These are phyloP conservation scores for Rossbeevera mucosa DNA, from an alignment of 768 basidiomycete genomes.

Conservation along the genomic window DNA sequence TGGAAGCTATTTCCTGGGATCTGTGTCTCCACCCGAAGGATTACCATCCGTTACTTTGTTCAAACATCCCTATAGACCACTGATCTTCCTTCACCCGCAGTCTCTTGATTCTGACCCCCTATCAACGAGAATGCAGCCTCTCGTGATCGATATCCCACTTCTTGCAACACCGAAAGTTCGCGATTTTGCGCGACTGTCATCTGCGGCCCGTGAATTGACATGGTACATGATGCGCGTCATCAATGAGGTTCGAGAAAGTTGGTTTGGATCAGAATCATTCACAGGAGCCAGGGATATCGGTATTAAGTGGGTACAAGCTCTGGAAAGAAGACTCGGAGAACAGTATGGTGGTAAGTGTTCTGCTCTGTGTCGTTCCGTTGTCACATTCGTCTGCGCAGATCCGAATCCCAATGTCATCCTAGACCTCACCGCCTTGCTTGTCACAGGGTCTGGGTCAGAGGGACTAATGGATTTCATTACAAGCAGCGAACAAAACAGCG, in stretches of 20 bases:
- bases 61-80: conserved; percentile 44
- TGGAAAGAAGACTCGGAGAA: conserved; percentile 61
- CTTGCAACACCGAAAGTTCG: conserved; percentile 52
- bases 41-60: conserved; percentile 22
- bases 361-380: conserved; percentile 8
- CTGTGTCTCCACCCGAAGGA: conserved; percentile 37
- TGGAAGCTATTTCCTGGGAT: conserved; percentile 69
- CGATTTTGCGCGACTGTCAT: conserved; percentile 67
- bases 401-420: conserved; percentile 58
- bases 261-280: conserved; percentile 66
- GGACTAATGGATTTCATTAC: conserved; percentile 70
- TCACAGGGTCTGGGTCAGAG: conserved; percentile 69
- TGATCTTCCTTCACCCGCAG: conserved; percentile 48
- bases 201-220: conserved; percentile 62
- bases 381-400: conserved; percentile 37
- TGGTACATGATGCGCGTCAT: conserved; percentile 69
- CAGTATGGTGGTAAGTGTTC: conserved; percentile 60
- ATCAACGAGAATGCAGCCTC: conserved; percentile 36
- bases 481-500: conserved; percentile 75
- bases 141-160: conserved; percentile 50
- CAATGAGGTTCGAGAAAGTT: conserved; percentile 66
- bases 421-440: conserved; percentile 66
- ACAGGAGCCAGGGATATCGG: conserved; percentile 71
- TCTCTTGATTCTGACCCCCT: conserved; percentile 22
- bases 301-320: conserved; percentile 61